Percentiles rank a stretch among this genome's conserved stretches.
These are phyloP conservation scores for Ilyonectria sp. DNA, from an alignment of 2,329 filamentous ascomycete species.

Conservation along the genomic window DNA sequence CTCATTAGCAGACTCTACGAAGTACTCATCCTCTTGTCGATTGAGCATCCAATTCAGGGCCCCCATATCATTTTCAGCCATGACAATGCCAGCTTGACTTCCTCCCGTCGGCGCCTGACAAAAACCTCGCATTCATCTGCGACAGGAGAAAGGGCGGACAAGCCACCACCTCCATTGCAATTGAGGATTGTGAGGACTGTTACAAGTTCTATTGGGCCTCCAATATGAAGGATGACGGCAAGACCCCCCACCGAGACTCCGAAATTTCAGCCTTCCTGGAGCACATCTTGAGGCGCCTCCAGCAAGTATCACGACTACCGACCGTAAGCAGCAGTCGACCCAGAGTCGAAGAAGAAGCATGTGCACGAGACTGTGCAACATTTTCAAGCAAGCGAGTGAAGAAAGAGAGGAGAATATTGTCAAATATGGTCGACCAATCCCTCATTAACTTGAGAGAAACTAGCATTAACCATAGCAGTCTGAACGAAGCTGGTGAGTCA, in stretches of 20 bases:
- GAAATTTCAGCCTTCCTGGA: no score
- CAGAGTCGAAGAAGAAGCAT: neutral
- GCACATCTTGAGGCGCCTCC: no score
- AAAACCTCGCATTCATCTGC: conserved; percentile 61
- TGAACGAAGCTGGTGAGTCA: neutral
- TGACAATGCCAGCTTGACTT: conserved; percentile 11
- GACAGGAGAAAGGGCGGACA: conserved; percentile 63
- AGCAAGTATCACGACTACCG: no score
- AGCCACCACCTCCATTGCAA: conserved; percentile 61
- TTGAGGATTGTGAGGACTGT: conserved; percentile 52
- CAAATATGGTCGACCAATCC: conserved; percentile 19
- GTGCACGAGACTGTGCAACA: conserved; percentile 4
- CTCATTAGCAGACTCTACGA: conserved; percentile 43
- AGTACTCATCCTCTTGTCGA: conserved; percentile 35
- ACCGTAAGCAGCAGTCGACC: neutral
- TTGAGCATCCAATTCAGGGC: conserved; percentile 32
- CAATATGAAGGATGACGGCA: conserved; percentile 49
- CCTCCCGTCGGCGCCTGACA: conserved; percentile 37
- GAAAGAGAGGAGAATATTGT: conserved; percentile 40
- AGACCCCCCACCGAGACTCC: conserved; percentile 31
- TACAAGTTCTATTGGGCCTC: conserved; percentile 61
- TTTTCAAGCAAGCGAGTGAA: conserved; percentile 45
- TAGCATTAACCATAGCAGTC: no score
- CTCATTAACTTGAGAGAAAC: neutral
- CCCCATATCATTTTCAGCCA: conserved; percentile 24